These are phyloP conservation scores for Suhomyces bribrorum DNA, from an alignment of 1,139 yeast genomes.

Conservation along the genomic window DNA sequence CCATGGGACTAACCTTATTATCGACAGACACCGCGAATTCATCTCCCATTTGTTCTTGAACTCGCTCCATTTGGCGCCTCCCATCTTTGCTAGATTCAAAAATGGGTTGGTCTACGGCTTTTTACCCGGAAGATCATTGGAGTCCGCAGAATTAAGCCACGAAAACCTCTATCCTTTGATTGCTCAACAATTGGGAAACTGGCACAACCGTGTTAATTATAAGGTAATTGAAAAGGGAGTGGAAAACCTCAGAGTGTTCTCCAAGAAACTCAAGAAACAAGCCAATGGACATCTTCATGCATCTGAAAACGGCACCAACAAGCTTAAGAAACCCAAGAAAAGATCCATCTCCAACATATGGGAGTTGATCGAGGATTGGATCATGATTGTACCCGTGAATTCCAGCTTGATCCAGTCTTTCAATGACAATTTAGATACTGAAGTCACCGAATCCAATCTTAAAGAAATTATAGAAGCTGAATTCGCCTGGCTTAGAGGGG, in stretches of 20 bases:
- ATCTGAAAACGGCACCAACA: slow-evolving; percentile 11
- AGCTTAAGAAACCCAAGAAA: slow-evolving; percentile 25
- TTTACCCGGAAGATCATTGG: slow-evolving; percentile 63
- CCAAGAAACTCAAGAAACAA: slow-evolving; percentile 25
- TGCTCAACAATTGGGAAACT: slow-evolving; percentile 68
- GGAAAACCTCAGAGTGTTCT: slow-evolving; percentile 42
- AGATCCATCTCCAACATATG: slow-evolving; percentile 51
- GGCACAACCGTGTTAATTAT: slow-evolving; percentile 58
- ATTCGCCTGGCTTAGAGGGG: slow-evolving; percentile 53
- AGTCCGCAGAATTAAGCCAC: slow-evolving; percentile 55
- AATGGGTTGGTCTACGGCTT: slow-evolving; percentile 78
- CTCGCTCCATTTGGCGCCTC: slow-evolving; percentile 66
- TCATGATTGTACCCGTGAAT: slow-evolving; percentile 55
- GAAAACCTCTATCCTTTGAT: slow-evolving; percentile 54
- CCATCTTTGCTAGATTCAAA: slow-evolving; percentile 65
- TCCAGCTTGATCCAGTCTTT: slow-evolving; percentile 46
- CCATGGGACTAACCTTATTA: slow-evolving; percentile 69
- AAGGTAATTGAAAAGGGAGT: slow-evolving; percentile 53
- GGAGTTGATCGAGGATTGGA: slow-evolving; percentile 65
- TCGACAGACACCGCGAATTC: slow-evolving; percentile 75
- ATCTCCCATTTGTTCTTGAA: slow-evolving; percentile 68
- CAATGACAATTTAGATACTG: slow-evolving; percentile 27
- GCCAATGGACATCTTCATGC: slow-evolving; percentile 5
- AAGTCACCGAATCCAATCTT: slow-evolving; percentile 32
- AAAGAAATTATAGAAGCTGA: slow-evolving; percentile 47